phyloP scores from a whole-genome alignment of 2,329 filamentous ascomycete species.

The Tolypocladium album region DNA sequence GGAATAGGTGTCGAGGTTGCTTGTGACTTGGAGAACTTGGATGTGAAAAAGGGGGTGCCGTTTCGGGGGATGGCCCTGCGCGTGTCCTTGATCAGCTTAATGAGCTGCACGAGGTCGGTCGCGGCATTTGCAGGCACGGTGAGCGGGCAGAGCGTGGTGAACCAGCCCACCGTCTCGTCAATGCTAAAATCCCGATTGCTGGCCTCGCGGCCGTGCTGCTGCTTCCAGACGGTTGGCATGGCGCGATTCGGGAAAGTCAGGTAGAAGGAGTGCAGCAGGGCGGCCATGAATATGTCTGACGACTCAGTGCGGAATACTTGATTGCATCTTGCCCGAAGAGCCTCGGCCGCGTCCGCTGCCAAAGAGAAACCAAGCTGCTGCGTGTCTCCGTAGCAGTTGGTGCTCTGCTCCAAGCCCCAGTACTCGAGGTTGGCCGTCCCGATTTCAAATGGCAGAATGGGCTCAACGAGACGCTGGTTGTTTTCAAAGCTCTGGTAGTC shows the following conservation, averaged over 20 bases:
- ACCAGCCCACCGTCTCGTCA: conserved; percentile 49
- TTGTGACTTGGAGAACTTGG: conserved; percentile 26
- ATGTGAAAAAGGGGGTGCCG: conserved; percentile 39
- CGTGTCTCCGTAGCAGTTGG: conserved; percentile 36
- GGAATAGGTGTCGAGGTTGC: conserved; percentile 28
- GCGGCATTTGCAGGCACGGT: conserved; percentile 28
- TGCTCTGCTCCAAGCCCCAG: conserved; percentile 28
- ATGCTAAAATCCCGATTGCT: conserved; percentile 37
- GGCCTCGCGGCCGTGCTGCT: conserved; percentile 36
- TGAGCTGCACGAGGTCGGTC: conserved; percentile 38
- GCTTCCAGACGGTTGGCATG: conserved; percentile 42
- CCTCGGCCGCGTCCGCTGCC: conserved; percentile 27
- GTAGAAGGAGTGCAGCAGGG: conserved; percentile 43
- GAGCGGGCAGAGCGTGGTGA: conserved; percentile 45
- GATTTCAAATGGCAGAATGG: conserved; percentile 27
- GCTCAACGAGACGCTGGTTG: conserved; percentile 14
- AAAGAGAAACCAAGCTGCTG: conserved; percentile 30
- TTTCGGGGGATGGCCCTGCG: conserved; percentile 31
- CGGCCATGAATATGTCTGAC: conserved; percentile 42
- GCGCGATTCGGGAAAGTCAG: conserved; percentile 42
- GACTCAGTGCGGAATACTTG: conserved; percentile 38
- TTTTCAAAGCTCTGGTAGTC: conserved; percentile 31
- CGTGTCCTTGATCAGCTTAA: conserved; percentile 43
- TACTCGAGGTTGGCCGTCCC: conserved; percentile 30
- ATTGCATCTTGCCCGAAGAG: conserved; percentile 31